Conservation (phyloP, 2,329 filamentous ascomycete genomes). For the Penicillium fuscoglaucum region DNA sequence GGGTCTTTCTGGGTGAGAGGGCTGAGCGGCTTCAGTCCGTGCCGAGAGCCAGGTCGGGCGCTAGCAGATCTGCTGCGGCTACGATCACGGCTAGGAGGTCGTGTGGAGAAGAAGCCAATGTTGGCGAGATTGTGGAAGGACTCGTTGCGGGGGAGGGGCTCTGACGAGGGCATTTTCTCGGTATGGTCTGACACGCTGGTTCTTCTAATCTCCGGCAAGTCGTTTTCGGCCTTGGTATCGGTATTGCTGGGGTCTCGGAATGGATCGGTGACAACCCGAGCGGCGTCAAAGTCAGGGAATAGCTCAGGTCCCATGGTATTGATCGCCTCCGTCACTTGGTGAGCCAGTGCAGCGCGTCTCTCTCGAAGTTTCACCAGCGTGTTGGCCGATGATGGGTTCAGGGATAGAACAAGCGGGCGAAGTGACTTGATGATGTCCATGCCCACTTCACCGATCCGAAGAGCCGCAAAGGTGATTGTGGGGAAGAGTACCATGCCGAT, state of each 20-base stretch:
- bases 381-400: conserved; percentile 81
- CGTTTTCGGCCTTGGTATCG: conserved; percentile 18
- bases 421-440: conserved; percentile 99
- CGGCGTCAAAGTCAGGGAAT: conserved; percentile 90
- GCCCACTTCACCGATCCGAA: conserved; percentile 94
- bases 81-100: conserved; percentile 77
- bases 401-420: conserved; percentile 78
- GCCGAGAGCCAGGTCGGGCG: conserved; percentile 62
- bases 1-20: conserved; percentile 65
- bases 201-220: conserved; percentile 26
- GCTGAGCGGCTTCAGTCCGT: conserved; percentile 70
- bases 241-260: conserved; percentile 39
- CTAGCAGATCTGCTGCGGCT: conserved; percentile 70
- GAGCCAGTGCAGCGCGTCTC: conserved; percentile 70
- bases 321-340: conserved; percentile 85
- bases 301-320: conserved; percentile 94
- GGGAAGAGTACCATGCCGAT: conserved; percentile 80
- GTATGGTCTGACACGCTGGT: conserved; percentile 24
- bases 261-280: conserved; percentile 63
- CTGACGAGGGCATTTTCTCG: conserved; percentile 30
- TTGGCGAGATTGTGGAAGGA: conserved; percentile 87
- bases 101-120: conserved; percentile 86
- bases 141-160: conserved; percentile 78
- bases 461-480: conserved; percentile 83
- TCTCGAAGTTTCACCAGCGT: conserved; percentile 76